Conservation (phyloP, 1,284 basidiomycete species). For the Irpex rosettiformis region DNA sequence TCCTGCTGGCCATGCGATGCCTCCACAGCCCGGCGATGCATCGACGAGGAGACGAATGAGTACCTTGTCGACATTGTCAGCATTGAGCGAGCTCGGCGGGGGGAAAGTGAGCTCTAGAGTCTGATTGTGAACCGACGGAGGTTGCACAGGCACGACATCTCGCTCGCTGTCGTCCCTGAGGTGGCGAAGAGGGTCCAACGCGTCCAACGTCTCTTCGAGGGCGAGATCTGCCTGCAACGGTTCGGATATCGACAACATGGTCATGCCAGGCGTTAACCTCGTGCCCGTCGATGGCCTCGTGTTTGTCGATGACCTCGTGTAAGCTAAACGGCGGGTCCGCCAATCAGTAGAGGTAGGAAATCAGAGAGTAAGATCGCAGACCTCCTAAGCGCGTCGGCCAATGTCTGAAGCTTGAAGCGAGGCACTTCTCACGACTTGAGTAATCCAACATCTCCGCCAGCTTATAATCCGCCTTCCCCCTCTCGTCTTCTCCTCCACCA, state of each 20-base stretch:
- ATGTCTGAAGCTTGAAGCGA: conserved; percentile 5
- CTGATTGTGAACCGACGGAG: conserved; percentile 47
- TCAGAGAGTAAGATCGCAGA: conserved; percentile 7
- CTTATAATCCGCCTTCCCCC: conserved; percentile 11
- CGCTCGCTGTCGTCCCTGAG: conserved; percentile 41
- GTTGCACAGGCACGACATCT: conserved; percentile 53
- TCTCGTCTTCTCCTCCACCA: conserved; percentile 5
- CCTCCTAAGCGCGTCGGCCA: conserved; percentile 1
- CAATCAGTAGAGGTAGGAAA: background rate
- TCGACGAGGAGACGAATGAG: conserved; percentile 61
- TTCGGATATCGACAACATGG: conserved; percentile 7
- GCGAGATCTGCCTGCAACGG: conserved; percentile 24
- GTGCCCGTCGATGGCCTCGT: background rate
- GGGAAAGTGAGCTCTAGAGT: conserved; percentile 46
- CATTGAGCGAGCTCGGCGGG: conserved; percentile 10
- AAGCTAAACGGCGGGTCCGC: background rate
- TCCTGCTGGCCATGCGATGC: conserved; percentile 90
- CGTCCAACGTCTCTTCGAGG: conserved; percentile 54
- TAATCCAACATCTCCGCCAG: conserved; percentile 6
- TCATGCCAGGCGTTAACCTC: conserved; percentile 1
- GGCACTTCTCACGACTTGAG: conserved; percentile 9
- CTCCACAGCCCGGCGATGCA: conserved; percentile 85
- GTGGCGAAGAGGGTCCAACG: conserved; percentile 61
- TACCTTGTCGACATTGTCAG: conserved; percentile 26
- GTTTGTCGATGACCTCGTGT: background rate